Conservation (phyloP, 2,329 filamentous ascomycete species). For the Monilinia vaccinii-corymbosi region DNA sequence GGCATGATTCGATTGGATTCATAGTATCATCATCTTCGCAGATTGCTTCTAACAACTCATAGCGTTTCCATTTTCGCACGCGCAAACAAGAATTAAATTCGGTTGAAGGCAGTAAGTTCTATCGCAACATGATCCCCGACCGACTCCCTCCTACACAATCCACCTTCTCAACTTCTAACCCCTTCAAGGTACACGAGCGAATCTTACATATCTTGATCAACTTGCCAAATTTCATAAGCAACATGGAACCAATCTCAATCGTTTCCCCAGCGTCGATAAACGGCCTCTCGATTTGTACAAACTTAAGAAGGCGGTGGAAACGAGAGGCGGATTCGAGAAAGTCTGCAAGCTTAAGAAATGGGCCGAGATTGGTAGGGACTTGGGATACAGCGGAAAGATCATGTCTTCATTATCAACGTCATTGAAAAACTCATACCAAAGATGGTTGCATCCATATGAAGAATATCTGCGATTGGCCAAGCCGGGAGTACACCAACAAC, state of each 20-base stretch:
- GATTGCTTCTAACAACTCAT: conserved; percentile 24
- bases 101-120: conserved; percentile 86
- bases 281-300: conserved; percentile 92
- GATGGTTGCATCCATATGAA: conserved; percentile 95
- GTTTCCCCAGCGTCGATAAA: conserved; percentile 95
- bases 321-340: conserved; percentile 86
- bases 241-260: conserved; percentile 85
- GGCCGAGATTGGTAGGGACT: conserved; percentile 93
- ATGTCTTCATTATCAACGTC: conserved; percentile 98
- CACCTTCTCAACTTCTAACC: conserved; percentile 19
- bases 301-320: conserved; percentile 92
- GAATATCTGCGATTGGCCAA: conserved; percentile 87
- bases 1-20: neutral
- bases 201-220: conserved; percentile 91
- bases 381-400: conserved; percentile 98
- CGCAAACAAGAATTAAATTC: conserved; percentile 95
- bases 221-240: conserved; percentile 95
- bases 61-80: conserved; percentile 96
- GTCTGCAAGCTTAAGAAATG: conserved; percentile 98
- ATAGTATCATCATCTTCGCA: neutral
- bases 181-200: conserved; percentile 73
- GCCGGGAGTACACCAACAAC: conserved; percentile 90
- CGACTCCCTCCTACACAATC: neutral
- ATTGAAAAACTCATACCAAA: conserved; percentile 94
- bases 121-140: conserved; percentile 4